Evolutionary conservation across 345 rosid genomes (phyloP).

Genomic region (Cochlearia excelsa): DNA sequence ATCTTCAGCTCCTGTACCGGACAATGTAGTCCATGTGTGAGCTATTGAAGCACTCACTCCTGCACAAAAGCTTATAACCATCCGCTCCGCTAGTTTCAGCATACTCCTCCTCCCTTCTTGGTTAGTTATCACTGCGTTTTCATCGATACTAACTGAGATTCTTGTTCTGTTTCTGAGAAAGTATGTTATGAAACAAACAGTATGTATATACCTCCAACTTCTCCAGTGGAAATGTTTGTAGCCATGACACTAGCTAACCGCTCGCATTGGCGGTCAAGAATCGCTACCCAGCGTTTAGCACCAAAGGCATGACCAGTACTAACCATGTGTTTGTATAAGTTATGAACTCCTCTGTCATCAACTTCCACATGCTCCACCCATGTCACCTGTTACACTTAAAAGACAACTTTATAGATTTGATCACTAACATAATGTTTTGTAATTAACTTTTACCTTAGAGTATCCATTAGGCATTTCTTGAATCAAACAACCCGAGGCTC

Average conservation of each 20-base stretch:
- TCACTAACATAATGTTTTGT: too few relatives aligned
- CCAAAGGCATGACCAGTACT: conserved; percentile 77
- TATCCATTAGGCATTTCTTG: conserved; percentile 89
- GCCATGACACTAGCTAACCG: conserved; percentile 93
- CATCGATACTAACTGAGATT: too few relatives aligned
- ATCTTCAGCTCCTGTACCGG: conserved; percentile 75
- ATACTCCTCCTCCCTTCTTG: conserved; percentile 94
- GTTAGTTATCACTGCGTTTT: conserved; percentile 57
- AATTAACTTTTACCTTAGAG: conserved; percentile 60
- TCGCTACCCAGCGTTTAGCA: conserved; percentile 90
- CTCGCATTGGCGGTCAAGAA: conserved; percentile 84
- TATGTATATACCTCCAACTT: conserved; percentile 48
- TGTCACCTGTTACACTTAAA: conserved; percentile 47
- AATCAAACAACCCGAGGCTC: conserved; percentile 94
- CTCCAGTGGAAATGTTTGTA: conserved; percentile 75
- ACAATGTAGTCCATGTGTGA: conserved; percentile 90
- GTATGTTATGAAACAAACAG: not conserved
- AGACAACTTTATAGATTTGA: too few relatives aligned
- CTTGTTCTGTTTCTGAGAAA: too few relatives aligned
- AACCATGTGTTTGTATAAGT: conserved; percentile 58
- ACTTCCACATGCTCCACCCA: conserved; percentile 95
- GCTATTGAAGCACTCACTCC: conserved; percentile 94
- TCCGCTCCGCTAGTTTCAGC: conserved; percentile 89
- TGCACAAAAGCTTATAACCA: conserved; percentile 88
- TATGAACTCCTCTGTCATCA: conserved; percentile 75